Evolutionary conservation across 768 basidiomycete species (phyloP).

Genomic region (Cubamyces sp.): DNA sequence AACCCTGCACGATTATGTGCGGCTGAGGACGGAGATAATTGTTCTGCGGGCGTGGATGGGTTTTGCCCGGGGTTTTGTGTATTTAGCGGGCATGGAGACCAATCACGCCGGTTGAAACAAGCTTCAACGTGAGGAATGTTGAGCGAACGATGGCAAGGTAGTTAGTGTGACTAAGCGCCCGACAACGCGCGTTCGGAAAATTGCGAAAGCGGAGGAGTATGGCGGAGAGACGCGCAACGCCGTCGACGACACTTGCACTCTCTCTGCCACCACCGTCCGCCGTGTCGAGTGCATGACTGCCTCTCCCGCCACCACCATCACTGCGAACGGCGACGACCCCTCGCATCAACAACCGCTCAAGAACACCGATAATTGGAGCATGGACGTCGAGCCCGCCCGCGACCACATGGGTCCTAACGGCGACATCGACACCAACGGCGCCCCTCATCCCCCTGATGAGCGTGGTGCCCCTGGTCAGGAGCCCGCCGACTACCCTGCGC

Average conservation of each 20-base stretch:
- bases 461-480: conserved; percentile 23
- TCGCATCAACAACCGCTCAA: conserved; percentile 2
- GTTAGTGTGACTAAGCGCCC: no score
- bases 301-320: conserved; percentile 26
- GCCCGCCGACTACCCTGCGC: conserved; percentile 24
- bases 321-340: conserved; percentile 16
- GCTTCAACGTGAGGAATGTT: no score
- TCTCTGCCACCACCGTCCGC: conserved; percentile 10
- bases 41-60: background rate
- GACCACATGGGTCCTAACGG: conserved; percentile 27
- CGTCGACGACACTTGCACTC: conserved; percentile 4
- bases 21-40: background rate
- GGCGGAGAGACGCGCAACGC: background rate
- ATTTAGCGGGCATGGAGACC: no score
- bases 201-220: background rate
- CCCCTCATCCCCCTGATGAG: conserved; percentile 29
- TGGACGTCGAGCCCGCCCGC: conserved; percentile 27
- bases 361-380: conserved; percentile 15
- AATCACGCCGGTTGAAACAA: no score
- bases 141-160: no score
- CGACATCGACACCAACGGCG: conserved; percentile 28
- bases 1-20: no score
- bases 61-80: background rate
- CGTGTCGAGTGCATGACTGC: conserved; percentile 23
- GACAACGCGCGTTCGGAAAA: conserved; percentile 5